Percentiles rank a stretch among this genome's conserved stretches.
Evolutionary conservation across 2,329 filamentous ascomycete species (phyloP).

Genomic region (Apiospora hydei): DNA sequence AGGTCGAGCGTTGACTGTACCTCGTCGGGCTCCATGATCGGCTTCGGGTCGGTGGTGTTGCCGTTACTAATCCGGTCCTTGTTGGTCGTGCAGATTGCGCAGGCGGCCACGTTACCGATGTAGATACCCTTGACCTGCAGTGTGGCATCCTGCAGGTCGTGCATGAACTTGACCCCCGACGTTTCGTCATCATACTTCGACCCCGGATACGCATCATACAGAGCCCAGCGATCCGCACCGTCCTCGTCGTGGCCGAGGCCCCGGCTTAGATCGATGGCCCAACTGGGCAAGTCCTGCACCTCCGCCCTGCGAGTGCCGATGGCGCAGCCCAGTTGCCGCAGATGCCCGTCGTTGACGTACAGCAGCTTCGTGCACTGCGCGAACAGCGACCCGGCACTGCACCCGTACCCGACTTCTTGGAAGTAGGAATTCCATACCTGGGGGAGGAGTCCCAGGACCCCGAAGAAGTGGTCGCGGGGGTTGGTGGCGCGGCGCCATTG

Average conservation of each 20-base stretch:
- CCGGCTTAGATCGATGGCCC: constrained; percentile 19
- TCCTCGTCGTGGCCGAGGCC: not conserved
- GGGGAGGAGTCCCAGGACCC: not conserved
- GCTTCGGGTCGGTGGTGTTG: not conserved
- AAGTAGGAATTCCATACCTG: not conserved
- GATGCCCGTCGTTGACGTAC: constrained; percentile 12
- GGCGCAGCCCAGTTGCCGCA: not conserved
- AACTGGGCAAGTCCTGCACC: not conserved
- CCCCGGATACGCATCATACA: constrained; percentile 9
- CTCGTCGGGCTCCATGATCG: not conserved
- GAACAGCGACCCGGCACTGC: not conserved
- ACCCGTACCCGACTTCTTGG: not conserved
- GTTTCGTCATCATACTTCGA: not conserved
- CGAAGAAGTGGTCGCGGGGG: constrained; percentile 21
- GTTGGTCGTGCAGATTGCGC: not conserved
- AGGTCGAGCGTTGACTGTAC: not conserved
- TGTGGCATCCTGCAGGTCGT: not conserved
- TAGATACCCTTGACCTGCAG: not conserved
- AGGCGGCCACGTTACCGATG: not conserved
- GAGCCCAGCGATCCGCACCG: not conserved
- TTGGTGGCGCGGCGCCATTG: constrained; percentile 15
- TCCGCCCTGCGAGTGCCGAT: not conserved
- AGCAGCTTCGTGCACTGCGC: constrained; percentile 10
- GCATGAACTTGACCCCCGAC: not conserved
- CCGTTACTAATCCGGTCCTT: not conserved